phyloP scores from a whole-genome alignment of 441 rosid genomes.

The Jatropha podagrica region DNA sequence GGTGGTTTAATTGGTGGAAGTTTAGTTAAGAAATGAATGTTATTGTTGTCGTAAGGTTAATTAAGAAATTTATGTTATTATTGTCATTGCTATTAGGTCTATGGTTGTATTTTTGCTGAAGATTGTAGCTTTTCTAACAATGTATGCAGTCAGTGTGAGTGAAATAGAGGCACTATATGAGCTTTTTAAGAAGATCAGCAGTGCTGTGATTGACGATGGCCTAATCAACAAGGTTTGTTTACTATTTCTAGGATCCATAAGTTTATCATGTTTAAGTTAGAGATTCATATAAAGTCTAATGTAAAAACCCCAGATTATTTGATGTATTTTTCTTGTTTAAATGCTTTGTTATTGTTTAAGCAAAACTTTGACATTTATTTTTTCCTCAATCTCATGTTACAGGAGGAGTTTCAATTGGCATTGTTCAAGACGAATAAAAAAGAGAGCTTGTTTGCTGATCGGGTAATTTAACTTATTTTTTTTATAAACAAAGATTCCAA shows the following conservation, averaged over 20 bases:
- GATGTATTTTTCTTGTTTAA: too few relatives aligned
- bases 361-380: background rate
- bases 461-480: conserved; percentile 40
- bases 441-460: conserved; percentile 96
- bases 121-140: conserved; percentile 18
- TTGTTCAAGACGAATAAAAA: conserved; percentile 92
- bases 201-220: conserved; percentile 98
- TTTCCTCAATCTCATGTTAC: background rate
- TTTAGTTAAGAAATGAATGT: too few relatives aligned
- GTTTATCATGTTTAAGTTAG: too few relatives aligned
- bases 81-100: background rate
- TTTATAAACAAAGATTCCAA: background rate
- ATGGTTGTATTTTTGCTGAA: conserved; percentile 19
- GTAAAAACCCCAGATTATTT: too few relatives aligned
- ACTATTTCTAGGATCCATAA: too few relatives aligned
- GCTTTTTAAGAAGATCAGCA: conserved; percentile 97
- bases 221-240: conserved; percentile 63
- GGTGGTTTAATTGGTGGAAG: too few relatives aligned
- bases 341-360: too few relatives aligned
- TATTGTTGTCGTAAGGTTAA: too few relatives aligned
- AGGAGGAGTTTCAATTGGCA: conserved; percentile 98
- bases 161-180: conserved; percentile 97
- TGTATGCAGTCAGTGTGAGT: conserved; percentile 86
- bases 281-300: too few relatives aligned
- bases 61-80: background rate